These are phyloP conservation scores for Cornus florida DNA, from an alignment of 148 eudicot species.

Conservation along the genomic window DNA sequence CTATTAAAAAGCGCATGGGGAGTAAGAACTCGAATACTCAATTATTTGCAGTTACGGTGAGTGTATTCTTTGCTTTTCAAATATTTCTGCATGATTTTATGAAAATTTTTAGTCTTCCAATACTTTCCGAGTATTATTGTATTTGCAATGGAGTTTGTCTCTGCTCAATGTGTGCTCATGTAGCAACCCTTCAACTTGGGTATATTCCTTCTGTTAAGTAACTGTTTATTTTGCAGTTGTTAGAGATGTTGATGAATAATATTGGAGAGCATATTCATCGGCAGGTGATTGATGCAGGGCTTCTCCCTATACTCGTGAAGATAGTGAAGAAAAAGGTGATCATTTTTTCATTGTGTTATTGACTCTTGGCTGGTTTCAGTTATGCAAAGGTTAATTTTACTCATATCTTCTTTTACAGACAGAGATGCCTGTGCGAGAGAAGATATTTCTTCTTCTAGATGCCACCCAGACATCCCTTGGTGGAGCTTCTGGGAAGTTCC, in stretches of 20 bases:
- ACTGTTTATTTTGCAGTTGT: constrained; percentile 47
- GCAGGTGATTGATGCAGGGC: constrained; percentile 83
- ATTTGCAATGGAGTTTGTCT: constrained; percentile 7
- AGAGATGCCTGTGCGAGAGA: constrained; percentile 84
- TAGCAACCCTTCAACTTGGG: not conserved
- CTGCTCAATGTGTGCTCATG: not conserved
- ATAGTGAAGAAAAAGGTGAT: constrained; percentile 93
- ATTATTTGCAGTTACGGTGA: constrained; percentile 76
- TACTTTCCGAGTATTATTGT: not conserved
- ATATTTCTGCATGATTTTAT: constrained; percentile 3
- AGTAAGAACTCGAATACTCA: constrained; percentile 79
- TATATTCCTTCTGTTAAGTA: constrained; percentile 6
- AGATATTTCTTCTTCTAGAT: constrained; percentile 92
- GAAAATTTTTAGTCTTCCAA: not conserved
- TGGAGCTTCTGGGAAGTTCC: constrained; percentile 82
- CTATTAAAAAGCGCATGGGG: constrained; percentile 83
- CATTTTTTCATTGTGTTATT: not conserved
- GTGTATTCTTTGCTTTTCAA: constrained; percentile 20
- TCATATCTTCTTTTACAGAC: constrained; percentile 51
- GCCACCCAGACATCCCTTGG: constrained; percentile 96
- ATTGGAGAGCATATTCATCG: constrained; percentile 89
- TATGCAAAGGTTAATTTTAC: constrained; percentile 4
- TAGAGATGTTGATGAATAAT: constrained; percentile 96
- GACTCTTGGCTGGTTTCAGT: not conserved
- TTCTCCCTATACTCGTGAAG: constrained; percentile 77